Percentiles rank a stretch among this genome's conserved stretches.
phyloP scores from a whole-genome alignment of 2,329 filamentous ascomycete genomes.

The Aspergillus ochraceus region DNA sequence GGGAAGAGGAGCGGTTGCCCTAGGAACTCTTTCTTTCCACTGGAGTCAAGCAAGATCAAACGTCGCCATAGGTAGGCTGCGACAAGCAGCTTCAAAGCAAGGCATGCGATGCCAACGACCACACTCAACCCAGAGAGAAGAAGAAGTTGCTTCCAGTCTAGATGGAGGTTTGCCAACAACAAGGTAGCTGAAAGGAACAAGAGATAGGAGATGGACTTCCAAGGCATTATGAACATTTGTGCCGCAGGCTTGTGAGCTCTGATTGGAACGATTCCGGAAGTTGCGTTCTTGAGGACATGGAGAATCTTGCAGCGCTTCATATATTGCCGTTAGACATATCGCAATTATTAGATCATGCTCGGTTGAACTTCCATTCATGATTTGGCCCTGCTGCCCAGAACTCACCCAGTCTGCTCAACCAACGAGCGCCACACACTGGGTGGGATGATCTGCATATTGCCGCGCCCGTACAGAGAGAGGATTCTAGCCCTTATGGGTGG shows the following conservation, averaged over 20 bases:
- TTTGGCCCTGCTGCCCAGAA: too few species aligned
- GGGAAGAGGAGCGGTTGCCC: conserved; percentile 12
- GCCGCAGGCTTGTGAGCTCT: not conserved
- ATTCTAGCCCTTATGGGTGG: too few species aligned
- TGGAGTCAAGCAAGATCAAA: not conserved
- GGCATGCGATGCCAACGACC: not conserved
- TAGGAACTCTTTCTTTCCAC: not conserved
- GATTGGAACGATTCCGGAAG: not conserved
- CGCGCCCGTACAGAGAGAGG: too few species aligned
- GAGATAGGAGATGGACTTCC: not conserved
- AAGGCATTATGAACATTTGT: not conserved
- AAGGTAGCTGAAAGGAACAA: not conserved
- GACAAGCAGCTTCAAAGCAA: not conserved
- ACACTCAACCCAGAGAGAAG: not conserved
- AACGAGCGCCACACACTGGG: too few species aligned
- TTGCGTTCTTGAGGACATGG: too few species aligned
- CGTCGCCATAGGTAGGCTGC: not conserved
- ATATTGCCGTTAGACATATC: too few species aligned
- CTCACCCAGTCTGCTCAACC: too few species aligned
- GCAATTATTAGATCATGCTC: too few species aligned
- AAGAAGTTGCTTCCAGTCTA: not conserved
- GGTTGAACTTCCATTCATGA: too few species aligned
- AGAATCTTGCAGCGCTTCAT: too few species aligned
- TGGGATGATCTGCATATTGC: too few species aligned
- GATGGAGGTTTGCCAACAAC: not conserved